phyloP scores from a whole-genome alignment of 2,329 filamentous ascomycete genomes.

The Cephalotrichum gorgonifer region DNA sequence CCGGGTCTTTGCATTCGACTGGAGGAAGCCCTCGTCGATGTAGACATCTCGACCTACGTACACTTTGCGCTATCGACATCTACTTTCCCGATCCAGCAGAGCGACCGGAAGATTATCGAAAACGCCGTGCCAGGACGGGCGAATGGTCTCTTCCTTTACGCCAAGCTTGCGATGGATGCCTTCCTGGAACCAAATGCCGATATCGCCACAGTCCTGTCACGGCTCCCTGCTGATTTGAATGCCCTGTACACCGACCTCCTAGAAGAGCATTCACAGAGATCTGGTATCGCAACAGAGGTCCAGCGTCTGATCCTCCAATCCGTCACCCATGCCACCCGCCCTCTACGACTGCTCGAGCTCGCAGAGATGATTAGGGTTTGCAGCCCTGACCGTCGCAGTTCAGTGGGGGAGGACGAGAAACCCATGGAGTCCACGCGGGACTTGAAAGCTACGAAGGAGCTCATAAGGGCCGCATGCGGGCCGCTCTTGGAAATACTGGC shows the following conservation, averaged over 20 bases:
- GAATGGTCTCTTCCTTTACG: slow-evolving; percentile 34
- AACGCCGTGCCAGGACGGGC: slow-evolving; percentile 22
- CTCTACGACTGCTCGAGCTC: slow-evolving; percentile 30
- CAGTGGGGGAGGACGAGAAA: too few species aligned
- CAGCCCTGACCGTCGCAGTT: too few species aligned
- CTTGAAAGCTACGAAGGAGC: slow-evolving; percentile 20
- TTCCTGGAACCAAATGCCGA: slow-evolving; percentile 16
- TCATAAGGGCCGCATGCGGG: slow-evolving; percentile 28
- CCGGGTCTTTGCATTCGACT: slow-evolving; percentile 20
- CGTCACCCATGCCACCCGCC: slow-evolving; percentile 28
- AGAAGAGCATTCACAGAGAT: slow-evolving; percentile 21
- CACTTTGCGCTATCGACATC: slow-evolving; percentile 9
- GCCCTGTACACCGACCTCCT: slow-evolving; percentile 29
- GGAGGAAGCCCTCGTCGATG: slow-evolving; percentile 21
- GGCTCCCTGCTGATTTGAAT: slow-evolving; percentile 24
- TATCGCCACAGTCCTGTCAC: slow-evolving; percentile 14
- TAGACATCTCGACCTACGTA: slow-evolving; percentile 28
- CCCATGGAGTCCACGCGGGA: slow-evolving; percentile 5
- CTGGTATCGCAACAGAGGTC: slow-evolving; percentile 17
- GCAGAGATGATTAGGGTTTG: slow-evolving; percentile 18
- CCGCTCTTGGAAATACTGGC: slow-evolving; percentile 32
- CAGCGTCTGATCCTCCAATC: slow-evolving; percentile 28
- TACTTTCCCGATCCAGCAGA: slow-evolving; percentile 10
- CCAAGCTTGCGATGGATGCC: slow-evolving; percentile 29
- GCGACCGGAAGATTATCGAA: slow-evolving; percentile 12